phyloP scores from a whole-genome alignment of 2,329 filamentous ascomycete species.

The Trichocomaceae sp. region DNA sequence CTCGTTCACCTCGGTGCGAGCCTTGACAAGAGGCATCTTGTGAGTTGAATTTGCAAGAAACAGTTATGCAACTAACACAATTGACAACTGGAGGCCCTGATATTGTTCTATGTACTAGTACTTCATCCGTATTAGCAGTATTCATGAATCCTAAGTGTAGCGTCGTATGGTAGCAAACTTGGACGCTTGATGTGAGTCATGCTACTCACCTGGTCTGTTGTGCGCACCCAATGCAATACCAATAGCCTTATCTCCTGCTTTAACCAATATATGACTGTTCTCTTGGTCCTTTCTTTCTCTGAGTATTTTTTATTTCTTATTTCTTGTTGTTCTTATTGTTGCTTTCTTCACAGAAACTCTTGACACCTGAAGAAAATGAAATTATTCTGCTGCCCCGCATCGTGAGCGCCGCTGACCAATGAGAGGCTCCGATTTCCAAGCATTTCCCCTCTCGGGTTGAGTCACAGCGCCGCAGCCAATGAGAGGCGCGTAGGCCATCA shows the following conservation, averaged over 20 bases:
- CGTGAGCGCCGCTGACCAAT: neutral
- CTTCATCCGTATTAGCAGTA: neutral
- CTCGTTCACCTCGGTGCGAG: conserved; percentile 36
- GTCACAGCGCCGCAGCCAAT: neutral
- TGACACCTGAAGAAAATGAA: neutral
- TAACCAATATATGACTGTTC: neutral
- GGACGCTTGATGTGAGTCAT: neutral
- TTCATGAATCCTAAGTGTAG: neutral
- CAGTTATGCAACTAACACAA: neutral
- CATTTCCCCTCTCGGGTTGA: too few species aligned
- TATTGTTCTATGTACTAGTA: neutral
- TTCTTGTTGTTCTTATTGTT: too few species aligned
- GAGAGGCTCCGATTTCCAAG: too few species aligned
- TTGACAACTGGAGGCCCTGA: neutral
- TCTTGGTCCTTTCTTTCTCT: neutral
- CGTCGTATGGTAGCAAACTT: neutral
- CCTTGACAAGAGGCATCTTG: conserved; percentile 38
- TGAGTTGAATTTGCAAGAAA: neutral
- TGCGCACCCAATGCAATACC: neutral
- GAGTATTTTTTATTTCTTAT: neutral
- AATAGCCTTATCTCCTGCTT: neutral
- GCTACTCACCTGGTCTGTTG: neutral
- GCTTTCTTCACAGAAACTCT: neutral
- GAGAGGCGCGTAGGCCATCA: neutral
- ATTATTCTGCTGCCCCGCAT: neutral